These are phyloP conservation scores for Claviceps maximensis DNA, from an alignment of 2,329 filamentous ascomycete genomes.

Conservation along the genomic window DNA sequence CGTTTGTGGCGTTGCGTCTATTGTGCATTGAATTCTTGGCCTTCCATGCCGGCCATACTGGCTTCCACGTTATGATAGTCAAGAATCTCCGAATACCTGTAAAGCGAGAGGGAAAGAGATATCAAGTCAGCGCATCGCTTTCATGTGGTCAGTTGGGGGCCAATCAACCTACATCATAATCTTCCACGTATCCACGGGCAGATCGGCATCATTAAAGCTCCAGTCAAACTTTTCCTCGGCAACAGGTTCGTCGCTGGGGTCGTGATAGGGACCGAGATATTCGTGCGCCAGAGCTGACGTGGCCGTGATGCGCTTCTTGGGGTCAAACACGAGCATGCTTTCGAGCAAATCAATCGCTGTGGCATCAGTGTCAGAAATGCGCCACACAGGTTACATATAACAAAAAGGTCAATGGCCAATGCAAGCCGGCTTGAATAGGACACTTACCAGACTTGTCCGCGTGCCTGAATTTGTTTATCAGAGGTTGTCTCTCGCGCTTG, in stretches of 20 bases:
- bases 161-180: constrained; percentile 80
- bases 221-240: constrained; percentile 98
- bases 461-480: constrained; percentile 86
- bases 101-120: neutral
- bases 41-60: constrained; percentile 24
- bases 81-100: constrained; percentile 97
- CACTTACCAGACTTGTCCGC: constrained; percentile 67
- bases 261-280: constrained; percentile 93
- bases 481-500: constrained; percentile 79
- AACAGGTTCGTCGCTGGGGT: constrained; percentile 89
- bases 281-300: constrained; percentile 77
- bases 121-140: neutral
- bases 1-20: constrained; percentile 10
- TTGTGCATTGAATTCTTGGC: constrained; percentile 23
- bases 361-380: neutral
- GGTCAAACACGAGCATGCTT: constrained; percentile 95
- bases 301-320: constrained; percentile 87
- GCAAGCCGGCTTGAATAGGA: neutral
- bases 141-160: neutral
- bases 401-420: neutral
- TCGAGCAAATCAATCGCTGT: constrained; percentile 86
- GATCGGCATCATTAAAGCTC: constrained; percentile 97
- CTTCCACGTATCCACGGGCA: constrained; percentile 99
- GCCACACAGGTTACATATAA: neutral
- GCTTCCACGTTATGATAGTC: constrained; percentile 92